Evolutionary conservation across 2,329 filamentous ascomycete genomes (phyloP).

Genomic region (Leptographium flavum): DNA sequence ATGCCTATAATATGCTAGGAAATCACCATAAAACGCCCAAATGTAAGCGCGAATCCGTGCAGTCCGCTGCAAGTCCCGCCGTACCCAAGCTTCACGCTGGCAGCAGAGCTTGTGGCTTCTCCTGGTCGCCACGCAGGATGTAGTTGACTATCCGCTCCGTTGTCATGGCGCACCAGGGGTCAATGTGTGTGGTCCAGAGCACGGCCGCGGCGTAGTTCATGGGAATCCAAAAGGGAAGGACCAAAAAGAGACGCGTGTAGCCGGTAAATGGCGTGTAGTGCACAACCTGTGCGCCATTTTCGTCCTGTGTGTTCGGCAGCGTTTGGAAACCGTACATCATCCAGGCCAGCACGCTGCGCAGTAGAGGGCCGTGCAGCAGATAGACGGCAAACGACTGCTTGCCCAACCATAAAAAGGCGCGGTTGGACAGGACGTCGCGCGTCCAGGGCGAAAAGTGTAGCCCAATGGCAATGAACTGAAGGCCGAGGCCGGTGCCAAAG

Average conservation of each 20-base stretch:
- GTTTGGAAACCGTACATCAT: conserved; percentile 36
- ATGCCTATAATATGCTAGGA: no score
- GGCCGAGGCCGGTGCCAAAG: conserved; percentile 23
- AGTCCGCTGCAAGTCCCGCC: background rate
- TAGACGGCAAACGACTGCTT: conserved; percentile 52
- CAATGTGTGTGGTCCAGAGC: conserved; percentile 38
- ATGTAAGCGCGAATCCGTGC: no score
- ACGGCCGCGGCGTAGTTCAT: conserved; percentile 30
- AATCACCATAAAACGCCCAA: no score
- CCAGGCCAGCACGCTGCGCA: conserved; percentile 45
- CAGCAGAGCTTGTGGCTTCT: conserved; percentile 10
- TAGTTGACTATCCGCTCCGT: conserved; percentile 22
- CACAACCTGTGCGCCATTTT: conserved; percentile 17
- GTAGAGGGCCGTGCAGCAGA: conserved; percentile 45
- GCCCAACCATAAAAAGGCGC: conserved; percentile 45
- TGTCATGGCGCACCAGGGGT: conserved; percentile 32
- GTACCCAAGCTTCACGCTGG: background rate
- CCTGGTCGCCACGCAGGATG: conserved; percentile 9
- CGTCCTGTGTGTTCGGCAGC: conserved; percentile 21
- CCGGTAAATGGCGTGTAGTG: conserved; percentile 18
- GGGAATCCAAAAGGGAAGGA: conserved; percentile 29
- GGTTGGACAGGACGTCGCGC: conserved; percentile 37
- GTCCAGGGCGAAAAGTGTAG: conserved; percentile 36
- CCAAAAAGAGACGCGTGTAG: conserved; percentile 21
- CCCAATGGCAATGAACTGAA: conserved; percentile 30